Evolutionary conservation across 306 rosid species (phyloP).

Genomic region (Citrullus mucosospermus): DNA sequence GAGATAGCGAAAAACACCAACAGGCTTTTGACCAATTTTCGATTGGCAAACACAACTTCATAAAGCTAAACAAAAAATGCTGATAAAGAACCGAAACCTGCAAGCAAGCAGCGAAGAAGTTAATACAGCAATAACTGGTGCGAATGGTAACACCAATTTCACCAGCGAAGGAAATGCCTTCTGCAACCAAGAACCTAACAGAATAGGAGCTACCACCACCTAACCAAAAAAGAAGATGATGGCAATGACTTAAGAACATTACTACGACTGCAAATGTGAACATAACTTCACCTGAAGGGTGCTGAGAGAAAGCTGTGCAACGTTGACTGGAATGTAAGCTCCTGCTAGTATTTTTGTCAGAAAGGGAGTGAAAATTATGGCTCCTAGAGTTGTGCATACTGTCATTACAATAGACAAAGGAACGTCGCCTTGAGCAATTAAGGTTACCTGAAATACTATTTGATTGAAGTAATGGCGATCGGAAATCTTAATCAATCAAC

Average conservation of each 20-base stretch:
- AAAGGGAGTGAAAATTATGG: slow-evolving; percentile 27
- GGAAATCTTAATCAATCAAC: background rate
- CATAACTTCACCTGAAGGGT: slow-evolving; percentile 23
- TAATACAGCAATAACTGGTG: slow-evolving; percentile 34
- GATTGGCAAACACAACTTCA: background rate
- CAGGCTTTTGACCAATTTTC: background rate
- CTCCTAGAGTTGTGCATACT: slow-evolving; percentile 33
- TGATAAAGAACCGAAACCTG: slow-evolving; percentile 17
- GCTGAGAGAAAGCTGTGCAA: slow-evolving; percentile 28
- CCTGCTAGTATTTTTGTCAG: slow-evolving; percentile 27
- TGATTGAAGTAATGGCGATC: slow-evolving; percentile 2
- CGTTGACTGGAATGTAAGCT: slow-evolving; percentile 25
- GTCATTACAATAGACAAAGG: slow-evolving; percentile 38
- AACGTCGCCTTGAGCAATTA: slow-evolving; percentile 37
- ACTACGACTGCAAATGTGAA: background rate
- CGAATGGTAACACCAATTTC: slow-evolving; percentile 16
- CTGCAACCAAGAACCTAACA: slow-evolving; percentile 25
- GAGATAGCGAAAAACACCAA: background rate
- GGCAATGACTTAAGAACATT: background rate
- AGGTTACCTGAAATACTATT: slow-evolving; percentile 34
- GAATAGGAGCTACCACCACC: slow-evolving; percentile 33
- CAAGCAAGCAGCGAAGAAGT: slow-evolving; percentile 32
- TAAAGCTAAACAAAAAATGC: background rate
- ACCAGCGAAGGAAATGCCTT: slow-evolving; percentile 23
- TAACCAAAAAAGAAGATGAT: slow-evolving; percentile 3